These are phyloP conservation scores for Neurospora discreta DNA, from an alignment of 495 filamentous ascomycete genomes.

Conservation along the genomic window DNA sequence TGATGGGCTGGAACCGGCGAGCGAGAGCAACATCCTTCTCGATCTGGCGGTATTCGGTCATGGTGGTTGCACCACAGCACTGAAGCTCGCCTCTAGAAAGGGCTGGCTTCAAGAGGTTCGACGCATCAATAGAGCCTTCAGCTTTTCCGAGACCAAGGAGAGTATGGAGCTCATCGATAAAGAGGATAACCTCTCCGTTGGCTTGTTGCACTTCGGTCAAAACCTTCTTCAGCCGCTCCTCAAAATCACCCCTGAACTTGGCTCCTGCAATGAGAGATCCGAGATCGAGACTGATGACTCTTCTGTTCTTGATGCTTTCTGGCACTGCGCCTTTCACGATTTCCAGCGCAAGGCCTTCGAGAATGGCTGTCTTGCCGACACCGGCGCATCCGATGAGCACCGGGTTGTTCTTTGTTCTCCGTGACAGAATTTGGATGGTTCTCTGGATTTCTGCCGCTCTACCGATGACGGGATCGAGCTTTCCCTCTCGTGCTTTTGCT, in stretches of 20 bases:
- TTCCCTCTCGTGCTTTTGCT: slow-evolving; percentile 71
- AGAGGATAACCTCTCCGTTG: slow-evolving; percentile 80
- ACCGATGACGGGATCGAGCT: slow-evolving; percentile 92
- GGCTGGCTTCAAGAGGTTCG: slow-evolving; percentile 91
- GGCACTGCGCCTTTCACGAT: slow-evolving; percentile 91
- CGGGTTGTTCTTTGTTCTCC: slow-evolving; percentile 94
- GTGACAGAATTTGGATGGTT: slow-evolving; percentile 86
- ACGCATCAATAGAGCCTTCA: slow-evolving; percentile 92
- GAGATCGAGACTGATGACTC: slow-evolving; percentile 75
- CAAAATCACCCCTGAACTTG: slow-evolving; percentile 92
- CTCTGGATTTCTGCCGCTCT: slow-evolving; percentile 83
- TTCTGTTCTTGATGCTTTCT: slow-evolving; percentile 91
- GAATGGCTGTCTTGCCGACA: slow-evolving; percentile 89
- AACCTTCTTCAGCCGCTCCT: slow-evolving; percentile 84
- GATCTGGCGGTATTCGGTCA: slow-evolving; percentile 83
- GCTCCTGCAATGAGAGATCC: slow-evolving; percentile 90
- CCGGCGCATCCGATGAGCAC: slow-evolving; percentile 87
- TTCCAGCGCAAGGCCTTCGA: slow-evolving; percentile 84
- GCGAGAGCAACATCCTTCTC: slow-evolving; percentile 95
- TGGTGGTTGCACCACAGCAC: slow-evolving; percentile 88
- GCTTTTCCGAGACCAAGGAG: slow-evolving; percentile 87
- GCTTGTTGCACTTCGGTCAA: slow-evolving; percentile 85
- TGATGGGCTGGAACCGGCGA: slow-evolving; percentile 84
- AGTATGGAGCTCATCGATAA: slow-evolving; percentile 91
- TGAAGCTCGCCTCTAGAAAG: slow-evolving; percentile 84